These are phyloP conservation scores for Cerrena zonata DNA, from an alignment of 1,284 basidiomycete species.

Conservation along the genomic window DNA sequence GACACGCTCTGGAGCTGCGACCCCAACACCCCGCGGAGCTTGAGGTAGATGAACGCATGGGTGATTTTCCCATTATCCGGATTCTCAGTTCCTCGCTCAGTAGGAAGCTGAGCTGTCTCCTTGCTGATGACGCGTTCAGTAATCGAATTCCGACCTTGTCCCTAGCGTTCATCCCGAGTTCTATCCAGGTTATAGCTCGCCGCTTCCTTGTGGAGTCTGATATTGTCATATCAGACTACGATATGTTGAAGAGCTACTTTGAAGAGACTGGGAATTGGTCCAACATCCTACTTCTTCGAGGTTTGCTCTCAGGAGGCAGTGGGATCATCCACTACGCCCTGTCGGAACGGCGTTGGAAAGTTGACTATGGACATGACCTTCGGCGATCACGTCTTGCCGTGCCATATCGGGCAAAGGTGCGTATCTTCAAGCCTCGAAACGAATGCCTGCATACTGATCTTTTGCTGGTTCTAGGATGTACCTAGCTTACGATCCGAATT, in stretches of 20 bases:
- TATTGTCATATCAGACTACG: neutral
- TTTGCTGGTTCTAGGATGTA: conserved; percentile 27
- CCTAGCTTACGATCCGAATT: conserved; percentile 47
- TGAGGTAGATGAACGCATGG: neutral
- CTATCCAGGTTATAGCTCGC: neutral
- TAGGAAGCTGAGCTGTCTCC: neutral
- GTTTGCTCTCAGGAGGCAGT: conserved; percentile 14
- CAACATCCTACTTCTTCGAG: conserved; percentile 30
- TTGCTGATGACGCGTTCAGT: neutral
- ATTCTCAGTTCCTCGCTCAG: conserved; percentile 11
- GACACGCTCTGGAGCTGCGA: conserved; percentile 7
- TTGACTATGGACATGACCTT: conserved; percentile 46
- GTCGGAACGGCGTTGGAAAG: conserved; percentile 41
- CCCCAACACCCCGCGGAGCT: neutral
- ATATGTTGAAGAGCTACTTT: neutral
- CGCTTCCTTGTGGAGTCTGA: neutral
- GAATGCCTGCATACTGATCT: neutral
- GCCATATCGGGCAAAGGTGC: conserved; percentile 43
- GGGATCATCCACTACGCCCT: conserved; percentile 39
- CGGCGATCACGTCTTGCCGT: conserved; percentile 45
- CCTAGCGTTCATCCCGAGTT: neutral
- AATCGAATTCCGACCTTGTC: neutral
- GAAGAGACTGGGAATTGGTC: conserved; percentile 17
- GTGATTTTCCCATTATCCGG: neutral
- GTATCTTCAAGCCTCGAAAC: too few species aligned